Evolutionary conservation across 140 eudicot genomes (phyloP), one percentile per base, ranked within the genome.

Genomic region (Cichorium intybus): DNA sequence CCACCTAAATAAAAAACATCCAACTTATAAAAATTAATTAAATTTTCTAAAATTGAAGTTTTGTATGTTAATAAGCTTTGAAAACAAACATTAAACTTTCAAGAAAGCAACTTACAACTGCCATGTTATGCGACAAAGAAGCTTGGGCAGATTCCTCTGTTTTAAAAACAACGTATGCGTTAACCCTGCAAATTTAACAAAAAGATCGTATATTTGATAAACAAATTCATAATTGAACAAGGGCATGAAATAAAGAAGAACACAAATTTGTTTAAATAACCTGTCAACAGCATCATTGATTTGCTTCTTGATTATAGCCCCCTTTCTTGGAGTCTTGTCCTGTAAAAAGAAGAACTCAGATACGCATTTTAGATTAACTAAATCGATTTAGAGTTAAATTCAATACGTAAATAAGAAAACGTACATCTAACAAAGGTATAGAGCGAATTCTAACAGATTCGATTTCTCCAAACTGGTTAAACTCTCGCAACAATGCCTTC

Each of bases 71-170:
- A 12, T 27, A 50, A 69, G 10, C 24, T 39, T n/a, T 0, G 10
- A 49, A 47, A 0, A 58, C 12, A 55, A 31, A 15, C 45, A 52
- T 16, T 28, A 27, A 37, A 51, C 57, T 49, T 54, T 50, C 11
- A 45, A 20, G 21, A 57, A n/a, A 39, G 55, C 27, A 67, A 68
- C 86, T 69, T 84, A 93, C 99, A 81, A 88, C 87, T 45, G 99
- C 81, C 99, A 93, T 93, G 79, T 93, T 93, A 72, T 93, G 95
- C 1, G 95, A 80, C 78, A 93, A 80, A 64, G 99, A 83, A 63
- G 90, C 88, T 75, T 84, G 87, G 28, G 88, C 97, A 54, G 94
- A 86, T 34, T 88, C 93, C 73, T 83, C 95, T 0, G 78, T 73
- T 69, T 79, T 84, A 52, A 93, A 93, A 37, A 88, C 99, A 70